Evolutionary conservation across 2,329 filamentous ascomycete species (phyloP), one percentile per base, ranked within the genome.

Genomic region (Cladosporium sphaerospermum): DNA sequence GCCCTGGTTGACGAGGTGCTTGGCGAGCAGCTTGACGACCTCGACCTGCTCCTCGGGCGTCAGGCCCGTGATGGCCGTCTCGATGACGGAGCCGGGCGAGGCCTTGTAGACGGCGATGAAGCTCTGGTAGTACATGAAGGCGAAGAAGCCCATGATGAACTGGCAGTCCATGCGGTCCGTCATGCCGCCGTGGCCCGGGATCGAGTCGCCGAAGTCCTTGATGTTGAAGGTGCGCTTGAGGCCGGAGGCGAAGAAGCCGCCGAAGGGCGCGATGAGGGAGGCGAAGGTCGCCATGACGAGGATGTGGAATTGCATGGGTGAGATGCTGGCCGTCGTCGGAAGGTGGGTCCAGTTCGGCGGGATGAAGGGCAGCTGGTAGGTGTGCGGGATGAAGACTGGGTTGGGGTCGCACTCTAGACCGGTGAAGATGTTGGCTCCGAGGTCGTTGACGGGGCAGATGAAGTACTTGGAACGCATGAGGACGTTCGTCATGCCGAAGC

Each of bases 151-250:
- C 93, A 99, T 99, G 76, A 97, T 97, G 75, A 99, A 99, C 69
- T 99, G 93, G 71, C 93, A 99, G 69, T 99, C 93, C 92, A 99
- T 97, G 57, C 93, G 88, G 69, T 99, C 93, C 13, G 93, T 99
- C 75, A 99, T 97, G 62, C 93, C 93, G 56, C 93, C 93, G 65
- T 99, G 93, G 18, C 93, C 93, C 1, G 93, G 93, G 62, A 99
- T 99, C 1, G 90, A 95, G 72, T 99, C 89, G 61, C 93, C 93
- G 74, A 99, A 99, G 75, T 99, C 93, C 79, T 99, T 99, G 79
- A 99, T 95, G 76, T 99, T 97, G 77, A 99, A 99, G 3, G 92
- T 96, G 31, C 93, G 88, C 81, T 99, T 99, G 54, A 99, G 80
- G 1, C 93, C 93, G 2, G 91, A 96, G 4, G 93, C 93, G 69